These are phyloP conservation scores for Neospermospora avenae DNA, from an alignment of 2,329 filamentous ascomycete genomes.

Conservation along the genomic window DNA sequence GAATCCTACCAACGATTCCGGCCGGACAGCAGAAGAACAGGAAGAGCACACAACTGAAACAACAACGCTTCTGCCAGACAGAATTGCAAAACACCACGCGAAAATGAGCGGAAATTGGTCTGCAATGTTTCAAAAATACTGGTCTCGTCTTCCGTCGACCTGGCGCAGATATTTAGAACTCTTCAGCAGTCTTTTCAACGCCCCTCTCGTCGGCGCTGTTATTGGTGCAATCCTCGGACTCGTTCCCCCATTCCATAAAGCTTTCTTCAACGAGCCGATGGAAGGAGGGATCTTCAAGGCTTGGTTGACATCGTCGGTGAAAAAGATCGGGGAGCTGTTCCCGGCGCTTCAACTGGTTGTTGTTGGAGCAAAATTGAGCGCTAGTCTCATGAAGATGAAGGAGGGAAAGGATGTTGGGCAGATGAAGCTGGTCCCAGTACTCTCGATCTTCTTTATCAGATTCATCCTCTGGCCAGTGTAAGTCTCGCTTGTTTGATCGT, in stretches of 20 bases:
- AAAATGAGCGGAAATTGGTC: not conserved
- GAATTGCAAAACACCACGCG: conserved; percentile 5
- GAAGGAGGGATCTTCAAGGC: conserved; percentile 62
- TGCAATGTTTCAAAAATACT: conserved; percentile 4
- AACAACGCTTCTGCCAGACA: conserved; percentile 22
- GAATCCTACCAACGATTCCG: conserved; percentile 26
- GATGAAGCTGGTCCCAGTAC: conserved; percentile 46
- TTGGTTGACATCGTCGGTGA: conserved; percentile 59
- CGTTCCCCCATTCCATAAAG: conserved; percentile 52
- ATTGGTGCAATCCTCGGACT: conserved; percentile 57
- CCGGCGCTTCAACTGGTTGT: conserved; percentile 62
- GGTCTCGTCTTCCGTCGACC: conserved; percentile 22
- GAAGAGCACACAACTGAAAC: conserved; percentile 25
- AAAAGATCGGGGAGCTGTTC: conserved; percentile 61
- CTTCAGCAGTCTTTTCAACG: conserved; percentile 50
- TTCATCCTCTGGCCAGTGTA: conserved; percentile 54
- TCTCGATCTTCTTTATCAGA: conserved; percentile 50
- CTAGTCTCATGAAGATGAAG: conserved; percentile 48
- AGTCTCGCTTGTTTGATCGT: conserved; percentile 1
- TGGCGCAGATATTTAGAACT: conserved; percentile 34
- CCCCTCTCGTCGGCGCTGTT: conserved; percentile 56
- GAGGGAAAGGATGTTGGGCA: conserved; percentile 40
- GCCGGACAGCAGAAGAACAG: conserved; percentile 26
- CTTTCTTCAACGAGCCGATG: conserved; percentile 55
- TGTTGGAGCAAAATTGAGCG: conserved; percentile 60